Conservation (phyloP, 805 yeast genomes). For the Saturnispora serradocipensis region DNA sequence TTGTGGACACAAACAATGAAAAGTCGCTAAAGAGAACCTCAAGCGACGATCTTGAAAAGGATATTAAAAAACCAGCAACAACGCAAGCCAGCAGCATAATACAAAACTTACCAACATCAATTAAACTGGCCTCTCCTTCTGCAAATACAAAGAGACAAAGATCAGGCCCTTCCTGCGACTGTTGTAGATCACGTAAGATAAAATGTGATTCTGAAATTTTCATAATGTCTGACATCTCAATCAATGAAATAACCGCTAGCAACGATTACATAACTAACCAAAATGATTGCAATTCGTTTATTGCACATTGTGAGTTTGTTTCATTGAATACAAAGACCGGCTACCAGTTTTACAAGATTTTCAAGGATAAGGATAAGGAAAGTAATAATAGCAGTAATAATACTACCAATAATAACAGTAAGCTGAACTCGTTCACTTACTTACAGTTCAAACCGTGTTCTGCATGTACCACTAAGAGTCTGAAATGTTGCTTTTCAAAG, state of each 20-base stretch:
- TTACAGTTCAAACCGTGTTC: constrained; percentile 46
- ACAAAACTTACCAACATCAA: constrained; percentile 13
- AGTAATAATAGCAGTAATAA: neutral
- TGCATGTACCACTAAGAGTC: constrained; percentile 40
- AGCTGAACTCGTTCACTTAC: constrained; percentile 20
- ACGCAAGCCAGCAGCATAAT: neutral
- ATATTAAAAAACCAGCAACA: neutral
- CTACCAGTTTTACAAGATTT: constrained; percentile 24
- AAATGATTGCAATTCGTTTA: constrained; percentile 14
- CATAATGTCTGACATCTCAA: constrained; percentile 20
- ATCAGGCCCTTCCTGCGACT: constrained; percentile 67
- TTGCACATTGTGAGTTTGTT: constrained; percentile 26
- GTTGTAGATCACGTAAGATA: constrained; percentile 59
- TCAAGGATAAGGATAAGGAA: constrained; percentile 15
- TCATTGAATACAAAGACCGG: constrained; percentile 14
- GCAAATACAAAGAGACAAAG: constrained; percentile 42
- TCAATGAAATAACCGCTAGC: neutral
- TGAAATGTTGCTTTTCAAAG: constrained; percentile 47
- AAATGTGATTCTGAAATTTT: constrained; percentile 62
- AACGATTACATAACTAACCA: neutral
- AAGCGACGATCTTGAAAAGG: no score
- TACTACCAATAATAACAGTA: constrained; percentile 4
- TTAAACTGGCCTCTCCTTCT: constrained; percentile 28
- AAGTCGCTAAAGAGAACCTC: neutral
- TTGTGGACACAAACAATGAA: neutral